Evolutionary conservation across 1,284 basidiomycete species (phyloP).

Genomic region (Schizopora paradoxa): DNA sequence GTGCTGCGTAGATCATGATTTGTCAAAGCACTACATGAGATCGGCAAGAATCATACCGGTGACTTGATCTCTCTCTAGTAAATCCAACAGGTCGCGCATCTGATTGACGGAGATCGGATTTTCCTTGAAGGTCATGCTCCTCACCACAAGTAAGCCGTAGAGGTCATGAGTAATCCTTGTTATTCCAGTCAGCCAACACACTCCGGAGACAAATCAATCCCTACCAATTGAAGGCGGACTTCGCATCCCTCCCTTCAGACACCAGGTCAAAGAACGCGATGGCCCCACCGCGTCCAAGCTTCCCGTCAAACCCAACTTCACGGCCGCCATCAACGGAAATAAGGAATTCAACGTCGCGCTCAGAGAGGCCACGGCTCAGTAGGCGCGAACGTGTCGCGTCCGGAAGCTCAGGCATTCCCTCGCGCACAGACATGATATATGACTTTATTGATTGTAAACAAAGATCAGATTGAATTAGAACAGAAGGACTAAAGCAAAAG

Average conservation of each 20-base stretch:
- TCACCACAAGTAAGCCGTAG: constrained; percentile 66
- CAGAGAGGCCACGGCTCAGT: constrained; percentile 44
- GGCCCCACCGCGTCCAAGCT: constrained; percentile 41
- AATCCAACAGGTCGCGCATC: constrained; percentile 74
- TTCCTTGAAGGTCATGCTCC: constrained; percentile 54
- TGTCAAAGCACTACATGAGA: constrained; percentile 10
- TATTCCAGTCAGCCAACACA: neutral
- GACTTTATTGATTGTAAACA: constrained; percentile 42
- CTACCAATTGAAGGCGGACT: constrained; percentile 82
- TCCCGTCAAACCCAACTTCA: constrained; percentile 59
- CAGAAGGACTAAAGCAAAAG: neutral
- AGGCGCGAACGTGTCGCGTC: constrained; percentile 61
- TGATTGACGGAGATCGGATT: constrained; percentile 57
- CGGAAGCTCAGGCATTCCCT: constrained; percentile 75
- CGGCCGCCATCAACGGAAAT: constrained; percentile 64
- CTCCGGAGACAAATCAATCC: constrained; percentile 19
- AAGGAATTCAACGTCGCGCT: constrained; percentile 70
- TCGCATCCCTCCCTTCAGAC: constrained; percentile 52
- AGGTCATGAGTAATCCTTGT: constrained; percentile 84
- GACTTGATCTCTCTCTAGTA: constrained; percentile 62
- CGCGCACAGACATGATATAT: constrained; percentile 53
- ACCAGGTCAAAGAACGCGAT: constrained; percentile 77
- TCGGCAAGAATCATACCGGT: constrained; percentile 46
- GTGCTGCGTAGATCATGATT: constrained; percentile 37
- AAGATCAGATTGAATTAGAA: neutral